These are phyloP conservation scores for Oenanthe javanica DNA, from an alignment of 140 eudicot species.

Conservation along the genomic window DNA sequence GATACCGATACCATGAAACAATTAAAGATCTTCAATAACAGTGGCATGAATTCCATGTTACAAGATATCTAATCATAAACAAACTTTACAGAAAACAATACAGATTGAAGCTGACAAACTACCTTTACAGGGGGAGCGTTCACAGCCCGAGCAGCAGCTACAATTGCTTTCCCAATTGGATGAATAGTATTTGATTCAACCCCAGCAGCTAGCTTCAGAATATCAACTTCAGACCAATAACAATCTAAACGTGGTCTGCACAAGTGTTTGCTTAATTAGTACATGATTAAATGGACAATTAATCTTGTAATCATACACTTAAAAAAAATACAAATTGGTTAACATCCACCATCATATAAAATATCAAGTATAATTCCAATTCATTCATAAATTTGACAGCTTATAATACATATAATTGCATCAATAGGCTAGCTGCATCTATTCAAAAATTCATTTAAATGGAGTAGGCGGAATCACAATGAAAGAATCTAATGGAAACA, in stretches of 20 bases:
- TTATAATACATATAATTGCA: neutral
- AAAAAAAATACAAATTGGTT: no score
- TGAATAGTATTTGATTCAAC: slow-evolving; percentile 91
- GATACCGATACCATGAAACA: neutral
- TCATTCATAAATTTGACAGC: neutral
- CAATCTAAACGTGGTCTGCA: slow-evolving; percentile 41
- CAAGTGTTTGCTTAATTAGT: slow-evolving; percentile 15
- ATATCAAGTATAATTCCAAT: neutral
- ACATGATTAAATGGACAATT: slow-evolving; percentile 2
- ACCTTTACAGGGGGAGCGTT: slow-evolving; percentile 59
- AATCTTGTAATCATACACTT: slow-evolving; percentile 1
- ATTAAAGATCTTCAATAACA: neutral
- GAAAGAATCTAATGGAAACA: neutral
- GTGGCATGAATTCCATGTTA: neutral
- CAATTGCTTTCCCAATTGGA: slow-evolving; percentile 97
- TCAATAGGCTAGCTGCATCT: neutral
- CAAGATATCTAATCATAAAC: slow-evolving; percentile 3
- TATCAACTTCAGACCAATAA: slow-evolving; percentile 66
- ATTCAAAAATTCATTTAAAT: neutral
- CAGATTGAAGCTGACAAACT: slow-evolving; percentile 7
- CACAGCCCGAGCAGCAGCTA: slow-evolving; percentile 70
- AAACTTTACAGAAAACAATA: neutral
- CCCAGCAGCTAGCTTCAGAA: slow-evolving; percentile 82
- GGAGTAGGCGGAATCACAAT: neutral
- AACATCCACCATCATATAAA: neutral